Evolutionary conservation across 192 early-diverging fungal genomes (phyloP).

Genomic region (Coemansia sp.): DNA sequence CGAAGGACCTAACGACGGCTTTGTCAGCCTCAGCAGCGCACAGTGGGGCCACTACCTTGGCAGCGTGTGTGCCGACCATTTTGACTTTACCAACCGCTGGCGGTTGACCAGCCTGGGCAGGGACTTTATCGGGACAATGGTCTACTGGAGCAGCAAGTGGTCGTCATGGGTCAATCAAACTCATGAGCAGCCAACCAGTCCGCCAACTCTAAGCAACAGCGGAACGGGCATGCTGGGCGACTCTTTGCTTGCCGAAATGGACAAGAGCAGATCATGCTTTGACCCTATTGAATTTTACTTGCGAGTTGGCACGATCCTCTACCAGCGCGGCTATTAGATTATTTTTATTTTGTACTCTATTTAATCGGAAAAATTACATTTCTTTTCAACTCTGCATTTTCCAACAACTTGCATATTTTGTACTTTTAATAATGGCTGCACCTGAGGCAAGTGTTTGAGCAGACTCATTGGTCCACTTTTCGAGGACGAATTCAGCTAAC

Average conservation of each 20-base stretch:
- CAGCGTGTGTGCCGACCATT: conserved; percentile 82
- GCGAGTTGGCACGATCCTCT: conserved; percentile 62
- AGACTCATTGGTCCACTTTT: not conserved
- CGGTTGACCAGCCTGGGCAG: conserved; percentile 34
- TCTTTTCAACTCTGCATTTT: not conserved
- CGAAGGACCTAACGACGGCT: conserved; percentile 91
- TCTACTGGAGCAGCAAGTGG: conserved; percentile 47
- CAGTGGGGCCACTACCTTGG: conserved; percentile 86
- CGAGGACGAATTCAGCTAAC: not conserved
- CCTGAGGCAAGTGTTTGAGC: not conserved
- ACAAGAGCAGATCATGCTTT: conserved; percentile 48
- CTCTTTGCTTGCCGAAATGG: not conserved
- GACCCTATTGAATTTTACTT: conserved; percentile 72
- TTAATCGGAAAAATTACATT: not conserved
- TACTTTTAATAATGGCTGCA: conserved; percentile 2
- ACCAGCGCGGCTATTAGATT: conserved; percentile 57
- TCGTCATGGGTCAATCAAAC: conserved; percentile 35
- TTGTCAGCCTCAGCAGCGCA: conserved; percentile 80
- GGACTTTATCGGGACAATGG: conserved; percentile 41
- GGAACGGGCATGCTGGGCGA: not conserved
- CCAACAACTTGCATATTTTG: not conserved
- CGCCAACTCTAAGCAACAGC: not conserved
- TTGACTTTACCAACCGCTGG: conserved; percentile 71
- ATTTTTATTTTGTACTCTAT: conserved; percentile 1
- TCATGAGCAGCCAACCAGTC: not conserved